Percentiles rank a stretch among this genome's conserved stretches.
These are phyloP conservation scores for Gnomoniopsis smithogilvyi DNA, from an alignment of 2,329 filamentous ascomycete genomes.

Conservation along the genomic window DNA sequence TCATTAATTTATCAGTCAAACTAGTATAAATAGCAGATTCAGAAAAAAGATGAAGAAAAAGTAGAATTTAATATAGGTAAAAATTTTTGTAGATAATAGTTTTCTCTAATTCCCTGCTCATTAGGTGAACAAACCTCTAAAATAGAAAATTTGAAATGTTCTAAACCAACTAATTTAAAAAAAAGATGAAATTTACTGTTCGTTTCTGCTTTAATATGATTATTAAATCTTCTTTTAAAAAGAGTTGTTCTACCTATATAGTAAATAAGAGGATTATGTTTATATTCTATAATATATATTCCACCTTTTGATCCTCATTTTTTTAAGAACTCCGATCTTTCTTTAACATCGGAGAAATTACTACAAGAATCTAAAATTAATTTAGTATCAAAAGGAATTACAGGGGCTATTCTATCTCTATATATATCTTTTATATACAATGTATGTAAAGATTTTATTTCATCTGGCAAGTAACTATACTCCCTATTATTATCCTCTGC, in stretches of 20 bases:
- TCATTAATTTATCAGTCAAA: slow-evolving; percentile 1
- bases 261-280: slow-evolving; percentile 14
- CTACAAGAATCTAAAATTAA: slow-evolving; percentile 15
- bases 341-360: slow-evolving; percentile 15
- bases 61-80: slow-evolving; percentile 18
- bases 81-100: slow-evolving; percentile 19
- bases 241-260: slow-evolving; percentile 17
- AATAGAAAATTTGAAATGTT: slow-evolving; percentile 3
- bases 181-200: slow-evolving; percentile 16
- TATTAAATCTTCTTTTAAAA: slow-evolving; percentile 16
- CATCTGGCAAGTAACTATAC: not conserved
- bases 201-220: slow-evolving; percentile 11
- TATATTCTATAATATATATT: slow-evolving; percentile 17
- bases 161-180: slow-evolving; percentile 3
- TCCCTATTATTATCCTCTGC: not conserved
- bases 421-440: slow-evolving; percentile 5
- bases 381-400: slow-evolving; percentile 14
- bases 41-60: slow-evolving; percentile 15
- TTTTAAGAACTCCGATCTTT: slow-evolving; percentile 14
- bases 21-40: slow-evolving; percentile 15
- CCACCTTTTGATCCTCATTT: slow-evolving; percentile 13
- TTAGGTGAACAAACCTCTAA: slow-evolving; percentile 10
- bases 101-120: slow-evolving; percentile 11
- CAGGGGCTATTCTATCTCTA: slow-evolving; percentile 6
- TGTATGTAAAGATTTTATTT: slow-evolving; percentile 1